Evolutionary conservation across 495 filamentous ascomycete genomes (phyloP), one percentile per base, ranked within the genome.

Genomic region (Podospora australis): DNA sequence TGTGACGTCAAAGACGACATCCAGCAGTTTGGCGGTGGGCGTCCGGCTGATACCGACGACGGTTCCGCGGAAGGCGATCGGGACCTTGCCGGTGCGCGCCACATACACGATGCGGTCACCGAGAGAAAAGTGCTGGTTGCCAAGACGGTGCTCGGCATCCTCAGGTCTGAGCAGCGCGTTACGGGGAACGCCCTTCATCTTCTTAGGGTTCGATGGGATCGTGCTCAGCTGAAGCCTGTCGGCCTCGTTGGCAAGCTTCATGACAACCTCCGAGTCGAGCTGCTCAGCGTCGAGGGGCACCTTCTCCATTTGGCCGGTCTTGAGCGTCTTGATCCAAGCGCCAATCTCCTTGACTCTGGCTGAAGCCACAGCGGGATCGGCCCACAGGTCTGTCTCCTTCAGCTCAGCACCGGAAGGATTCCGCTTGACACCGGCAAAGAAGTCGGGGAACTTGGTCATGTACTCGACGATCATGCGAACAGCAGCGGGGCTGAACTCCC

Each of bases 271-370:
- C 3, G 88, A 95, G 60, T 99, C 94, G 1, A 99, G 77, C 60
- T 99, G 94, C 57, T 95, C 86, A 6, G 94, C 92, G 52, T 97
- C 92, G 11, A 97, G 79, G 7, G 94, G 90, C 2, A 97, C 94
- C 46, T 82, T 81, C 63, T 96, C 90, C 59, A 99, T 94, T 55
- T 80, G 83, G 75, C 86, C 95, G 1, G 86, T 81, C 65, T 96
- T 86, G 16, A 92, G 78, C 9, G 80, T 82, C 66, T 95, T 97
- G 24, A 99, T 73, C 91, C 91, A 99, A 14, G 82, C 79, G 2
- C 78, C 82, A 48, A 99, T 96, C 57, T 96, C 92, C 60, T 87
- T 87, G 65, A 91, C 78, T 25, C 70, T 65, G 53, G 85, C 81
- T 21, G 75, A 75, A 48, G 84, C 87, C 9, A 70, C 57, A 11